Percentiles rank a stretch among this genome's conserved stretches.
Evolutionary conservation across 1,284 basidiomycete genomes (phyloP).

Genomic region (Heterobasidion occidentale): DNA sequence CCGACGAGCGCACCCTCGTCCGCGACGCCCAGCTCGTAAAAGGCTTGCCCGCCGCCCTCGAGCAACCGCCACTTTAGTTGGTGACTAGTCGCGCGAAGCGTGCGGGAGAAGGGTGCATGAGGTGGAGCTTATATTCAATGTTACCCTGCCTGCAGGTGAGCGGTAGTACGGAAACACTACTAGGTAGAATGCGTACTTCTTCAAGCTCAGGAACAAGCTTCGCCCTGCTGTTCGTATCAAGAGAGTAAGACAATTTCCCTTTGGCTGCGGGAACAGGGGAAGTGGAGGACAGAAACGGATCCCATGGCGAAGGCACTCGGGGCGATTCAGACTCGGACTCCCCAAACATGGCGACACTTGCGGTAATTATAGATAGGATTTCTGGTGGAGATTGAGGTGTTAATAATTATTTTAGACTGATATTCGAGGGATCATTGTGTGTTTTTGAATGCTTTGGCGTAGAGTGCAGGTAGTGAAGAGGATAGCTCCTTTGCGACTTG

Average conservation of each 20-base stretch:
- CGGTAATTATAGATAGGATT: slow-evolving; percentile 7
- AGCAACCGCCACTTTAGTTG: slow-evolving; percentile 93
- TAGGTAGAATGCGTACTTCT: slow-evolving; percentile 27
- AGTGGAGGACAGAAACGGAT: slow-evolving; percentile 50
- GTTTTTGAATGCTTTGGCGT: background rate
- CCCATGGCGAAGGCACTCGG: slow-evolving; percentile 74
- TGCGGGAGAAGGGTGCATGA: slow-evolving; percentile 59
- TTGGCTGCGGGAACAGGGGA: slow-evolving; percentile 26
- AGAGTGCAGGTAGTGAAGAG: background rate
- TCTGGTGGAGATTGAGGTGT: background rate
- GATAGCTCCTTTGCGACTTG: background rate
- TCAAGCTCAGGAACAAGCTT: slow-evolving; percentile 70
- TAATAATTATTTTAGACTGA: slow-evolving; percentile 14
- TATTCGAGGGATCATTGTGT: slow-evolving; percentile 63
- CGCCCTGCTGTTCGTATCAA: slow-evolving; percentile 26
- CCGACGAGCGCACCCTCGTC: slow-evolving; percentile 86
- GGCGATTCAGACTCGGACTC: slow-evolving; percentile 73
- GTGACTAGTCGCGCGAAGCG: slow-evolving; percentile 80
- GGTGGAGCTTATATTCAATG: slow-evolving; percentile 82
- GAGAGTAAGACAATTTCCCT: slow-evolving; percentile 22
- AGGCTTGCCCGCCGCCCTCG: slow-evolving; percentile 86
- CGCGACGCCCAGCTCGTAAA: slow-evolving; percentile 87
- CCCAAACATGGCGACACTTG: slow-evolving; percentile 51
- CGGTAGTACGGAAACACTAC: background rate
- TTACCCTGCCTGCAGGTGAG: slow-evolving; percentile 44